Base-by-base conservation (phyloP, 192 early-diverging fungal species). In the Chytriomyces confervae region DNA sequence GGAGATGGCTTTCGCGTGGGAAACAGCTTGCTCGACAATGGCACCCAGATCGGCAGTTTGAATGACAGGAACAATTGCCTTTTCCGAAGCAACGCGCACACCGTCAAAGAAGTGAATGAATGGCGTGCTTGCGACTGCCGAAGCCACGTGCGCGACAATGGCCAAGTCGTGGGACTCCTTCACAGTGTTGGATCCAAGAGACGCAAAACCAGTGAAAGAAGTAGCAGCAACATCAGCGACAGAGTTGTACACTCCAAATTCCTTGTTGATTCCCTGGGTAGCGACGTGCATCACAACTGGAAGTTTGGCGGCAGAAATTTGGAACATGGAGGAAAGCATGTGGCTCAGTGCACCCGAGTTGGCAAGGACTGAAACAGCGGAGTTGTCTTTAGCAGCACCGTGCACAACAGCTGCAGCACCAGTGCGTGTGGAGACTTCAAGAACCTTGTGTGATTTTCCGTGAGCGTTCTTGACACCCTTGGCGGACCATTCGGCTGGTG, bases 101-200 rank as follows among this genome's bases (percentile, higher is more conserved):
- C 94, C 95, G 78, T 92, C 91, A 74, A 93, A 89, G 69, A 94
- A 83, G 85, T 98, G 96, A 18, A 96, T 82, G 36, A 95, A 90
- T 0, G 96, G 94, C 11, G 87, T 79, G n/a, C 77, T 65, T 9
- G 89, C 82, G 2, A 86, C 79, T 9, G 78, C 66, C 3, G 96
- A 81, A n/a, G 93, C 84, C 23, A 95, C 85, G 79, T 97, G 95
- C 44, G 96, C 91, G 71, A 94, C 85, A 18, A 97, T 62, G 13
- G 95, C 91, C 62, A 97, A 79, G 73, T 98, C 95, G 74, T 97
- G 93, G 9, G 94, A 92, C 80, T 97, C 95, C 80, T 97, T 95
- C 8, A 92, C 91, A 23, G 87, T 87, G 45, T 84, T 80, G 46
- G 95, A 97, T 6, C 90, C 85, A 50, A 98, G 77, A 24, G 95